phyloP scores from a whole-genome alignment of 73 alveolate genomes.

The Stentor coeruleus region DNA sequence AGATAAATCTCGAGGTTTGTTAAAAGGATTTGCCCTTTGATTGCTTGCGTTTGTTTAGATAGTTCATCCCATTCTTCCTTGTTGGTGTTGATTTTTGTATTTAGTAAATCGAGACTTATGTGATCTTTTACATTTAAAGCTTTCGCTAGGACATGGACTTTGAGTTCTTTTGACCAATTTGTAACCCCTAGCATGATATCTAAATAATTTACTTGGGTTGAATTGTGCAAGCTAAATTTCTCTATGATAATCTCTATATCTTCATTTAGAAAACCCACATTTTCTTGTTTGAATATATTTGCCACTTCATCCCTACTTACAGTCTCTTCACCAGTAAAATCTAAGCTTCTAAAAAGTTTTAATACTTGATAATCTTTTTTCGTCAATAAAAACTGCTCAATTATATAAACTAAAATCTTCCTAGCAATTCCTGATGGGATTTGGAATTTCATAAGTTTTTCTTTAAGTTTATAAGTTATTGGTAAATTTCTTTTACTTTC shows the following conservation, averaged over 20 bases:
- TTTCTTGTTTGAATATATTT: background rate
- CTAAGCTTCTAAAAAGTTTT: background rate
- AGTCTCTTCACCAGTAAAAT: background rate
- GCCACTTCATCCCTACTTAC: background rate
- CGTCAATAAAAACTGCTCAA: background rate
- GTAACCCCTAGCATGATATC: background rate
- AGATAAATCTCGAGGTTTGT: background rate
- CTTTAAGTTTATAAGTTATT: background rate
- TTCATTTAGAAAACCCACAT: background rate
- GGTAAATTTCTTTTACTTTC: background rate
- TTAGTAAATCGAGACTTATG: background rate
- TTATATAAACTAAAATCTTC: too few species aligned
- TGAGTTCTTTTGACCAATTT: background rate
- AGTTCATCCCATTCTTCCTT: background rate
- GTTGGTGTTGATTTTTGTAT: background rate
- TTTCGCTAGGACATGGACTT: background rate
- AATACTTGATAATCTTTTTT: background rate
- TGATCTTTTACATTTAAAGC: background rate
- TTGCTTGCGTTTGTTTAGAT: background rate
- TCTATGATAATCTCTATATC: background rate
- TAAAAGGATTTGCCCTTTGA: background rate
- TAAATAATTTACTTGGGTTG: too few species aligned
- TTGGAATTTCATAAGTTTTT: background rate
- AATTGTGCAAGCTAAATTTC: background rate
- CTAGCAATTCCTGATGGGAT: background rate